Evolutionary conservation across 768 basidiomycete species (phyloP), one percentile per base, ranked within the genome.

Genomic region (Trametopsis cervina): DNA sequence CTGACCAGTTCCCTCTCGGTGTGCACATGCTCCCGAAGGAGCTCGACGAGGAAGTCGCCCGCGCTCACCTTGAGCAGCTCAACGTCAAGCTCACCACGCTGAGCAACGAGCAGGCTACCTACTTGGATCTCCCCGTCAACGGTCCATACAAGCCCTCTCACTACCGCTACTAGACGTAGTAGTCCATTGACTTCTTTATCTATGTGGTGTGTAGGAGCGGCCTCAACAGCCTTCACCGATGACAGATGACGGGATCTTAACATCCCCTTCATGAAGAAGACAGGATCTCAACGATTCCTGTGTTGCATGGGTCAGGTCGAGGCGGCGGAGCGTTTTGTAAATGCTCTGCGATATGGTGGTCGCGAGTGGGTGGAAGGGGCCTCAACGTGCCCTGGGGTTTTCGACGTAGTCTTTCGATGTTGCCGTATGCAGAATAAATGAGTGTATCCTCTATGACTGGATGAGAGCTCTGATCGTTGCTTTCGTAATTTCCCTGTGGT

Each of bases 1-100:
- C 85, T 26, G 83, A 84, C 69, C 83, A 85, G 64, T 98, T 97
- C 82, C 86, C 89, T 42, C 78, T 98, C 59, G 96, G 96, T 54
- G 95, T 98, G 24, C 95, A 99, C 79, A 94, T 98, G 72, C 77
- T 99, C 42, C 96, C 95, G 56, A 99, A 99, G 77, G 85, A 90
- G 53, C 86, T 99, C 57, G 96, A 99, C 60, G 96, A 99, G 76
- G 94, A 97, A 71, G 96, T 99, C 57, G 96, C 96, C 38, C 89
- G 94, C 57, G 92, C 96, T 43, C 96, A 99, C 70, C 76, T 97
- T 49, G 77, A 75, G 42, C 84, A 89, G 63, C 78, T 98, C 61
- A 91, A 89, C 64, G 90, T 99, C 74, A 92, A 94, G 75, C 78
- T 99, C 68, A 95, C 93, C 39, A 71, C 72, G 53, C 75, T 92